Base-by-base conservation (phyloP, 129 eudicot species). In the Artemisia argyi region DNA sequence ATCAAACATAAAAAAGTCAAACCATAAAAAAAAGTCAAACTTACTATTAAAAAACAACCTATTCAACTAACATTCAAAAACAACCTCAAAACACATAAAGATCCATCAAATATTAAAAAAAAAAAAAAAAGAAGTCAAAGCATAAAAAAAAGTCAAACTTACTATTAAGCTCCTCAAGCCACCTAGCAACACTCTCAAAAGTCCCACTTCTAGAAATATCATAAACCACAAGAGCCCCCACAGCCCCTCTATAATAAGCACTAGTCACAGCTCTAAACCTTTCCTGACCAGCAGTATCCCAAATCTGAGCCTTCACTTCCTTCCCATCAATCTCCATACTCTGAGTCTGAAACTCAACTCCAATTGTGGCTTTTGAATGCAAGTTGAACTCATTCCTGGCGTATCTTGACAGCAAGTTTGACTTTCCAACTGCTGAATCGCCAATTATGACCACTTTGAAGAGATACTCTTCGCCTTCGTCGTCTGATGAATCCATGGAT, bases 221-320 rank as follows among this genome's bases (percentile, higher is more conserved):
- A 18, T 91, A 91, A 39, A 91, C 97, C 65, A 91, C 55, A 11
- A 91, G 79, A 2, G 97, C 96, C 5, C 97, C 97, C 53, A 91
- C 90, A 19, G 97, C 89, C 14, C 97, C 97, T 3, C 97, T 83
- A 63, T 90, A 90, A 30, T 90, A 90, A 22, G 97, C 97, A 39
- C 88, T 85, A 44, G 97, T 88, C 51, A 91, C 97, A 13, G 97
- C 97, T 3, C 97, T 85, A 64, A 91, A 91, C 6, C 97, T 78
- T 64, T 91, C 97, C 44, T 91, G 97, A 5, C 97, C 97, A 14
- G 97, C 97, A 26, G 97, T 90, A 64, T 90, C 96, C 96, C 96
- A 90, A 83, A 90, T 90, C 97, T 90, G 97, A 22, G 97, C 97
- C 69, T 90, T 90, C 0, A 91, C 96, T 54, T 91, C 96, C 62